Conservation (phyloP, 345 rosid species). For the Eucalyptus pauciflora region DNA sequence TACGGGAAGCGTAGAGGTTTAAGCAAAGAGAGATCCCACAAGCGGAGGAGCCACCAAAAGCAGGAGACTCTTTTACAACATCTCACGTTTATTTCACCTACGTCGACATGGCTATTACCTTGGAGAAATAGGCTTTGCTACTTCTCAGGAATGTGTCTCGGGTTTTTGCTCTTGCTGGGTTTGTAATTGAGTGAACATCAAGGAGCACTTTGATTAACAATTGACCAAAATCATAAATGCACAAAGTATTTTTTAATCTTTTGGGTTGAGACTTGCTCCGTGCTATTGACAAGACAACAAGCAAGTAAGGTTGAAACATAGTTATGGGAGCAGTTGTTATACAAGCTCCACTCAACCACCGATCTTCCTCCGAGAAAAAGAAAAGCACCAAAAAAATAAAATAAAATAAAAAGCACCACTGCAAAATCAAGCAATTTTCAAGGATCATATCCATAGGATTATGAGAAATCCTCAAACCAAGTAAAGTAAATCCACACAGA, state of each 20-base stretch:
- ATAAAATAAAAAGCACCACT: no score
- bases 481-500: not conserved
- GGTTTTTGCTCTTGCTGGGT: not conserved
- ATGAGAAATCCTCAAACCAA: not conserved
- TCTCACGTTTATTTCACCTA: not conserved
- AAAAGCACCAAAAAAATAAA: not conserved
- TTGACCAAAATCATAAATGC: not conserved
- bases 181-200: not conserved
- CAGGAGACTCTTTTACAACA: not conserved
- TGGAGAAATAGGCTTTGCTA: not conserved
- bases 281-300: not conserved
- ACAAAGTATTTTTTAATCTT: not conserved
- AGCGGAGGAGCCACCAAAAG: not conserved
- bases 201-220: not conserved
- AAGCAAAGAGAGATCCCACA: not conserved
- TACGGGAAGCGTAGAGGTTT: not conserved
- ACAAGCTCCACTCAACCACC: not conserved
- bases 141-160: not conserved
- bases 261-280: not conserved
- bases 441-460: not conserved
- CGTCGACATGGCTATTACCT: not conserved
- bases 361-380: not conserved
- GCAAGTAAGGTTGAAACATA: not conserved
- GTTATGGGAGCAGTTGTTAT: not conserved
- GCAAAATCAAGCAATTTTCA: not conserved